Evolutionary conservation across 2,329 filamentous ascomycete genomes (phyloP).

Genomic region (Canariomyces notabilis): DNA sequence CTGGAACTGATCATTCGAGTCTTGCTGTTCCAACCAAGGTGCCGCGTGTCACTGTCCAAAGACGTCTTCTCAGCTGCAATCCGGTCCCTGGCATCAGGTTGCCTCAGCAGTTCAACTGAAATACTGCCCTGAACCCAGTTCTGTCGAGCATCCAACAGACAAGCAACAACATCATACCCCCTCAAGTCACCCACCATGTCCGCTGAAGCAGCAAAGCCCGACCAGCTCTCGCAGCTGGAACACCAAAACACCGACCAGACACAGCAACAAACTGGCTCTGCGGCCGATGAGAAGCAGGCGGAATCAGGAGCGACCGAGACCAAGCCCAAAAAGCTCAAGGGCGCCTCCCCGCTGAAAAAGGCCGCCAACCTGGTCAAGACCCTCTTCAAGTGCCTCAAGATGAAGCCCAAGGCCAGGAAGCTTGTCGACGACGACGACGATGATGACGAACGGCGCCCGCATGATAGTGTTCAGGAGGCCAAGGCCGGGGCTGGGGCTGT

Average conservation of each 20-base stretch:
- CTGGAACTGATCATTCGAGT: no score
- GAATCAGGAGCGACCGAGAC: neutral
- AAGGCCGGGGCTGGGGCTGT: neutral
- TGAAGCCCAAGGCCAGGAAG: slow-evolving; percentile 3
- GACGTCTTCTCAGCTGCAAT: no score
- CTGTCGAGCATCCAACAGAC: no score
- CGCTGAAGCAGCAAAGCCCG: slow-evolving; percentile 5
- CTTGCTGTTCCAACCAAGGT: no score
- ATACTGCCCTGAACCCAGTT: no score
- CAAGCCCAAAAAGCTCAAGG: slow-evolving; percentile 1
- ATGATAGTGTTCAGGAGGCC: neutral
- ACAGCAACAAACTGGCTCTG: neutral
- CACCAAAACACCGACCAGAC: neutral
- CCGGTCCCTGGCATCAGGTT: no score
- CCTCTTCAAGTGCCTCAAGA: slow-evolving; percentile 10
- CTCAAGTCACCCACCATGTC: slow-evolving; percentile 7
- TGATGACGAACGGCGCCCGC: neutral
- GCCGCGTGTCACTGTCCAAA: no score
- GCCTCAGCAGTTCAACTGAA: no score
- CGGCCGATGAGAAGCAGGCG: neutral
- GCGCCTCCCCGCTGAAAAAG: slow-evolving; percentile 13
- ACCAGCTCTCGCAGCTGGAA: slow-evolving; percentile 4
- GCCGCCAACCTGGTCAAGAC: slow-evolving; percentile 7
- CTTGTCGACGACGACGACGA: neutral
- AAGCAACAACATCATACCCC: neutral